Percentiles rank a stretch among this genome's conserved stretches.
Conservation (phyloP, 1,284 basidiomycete genomes). For the Flammula alnicola region DNA sequence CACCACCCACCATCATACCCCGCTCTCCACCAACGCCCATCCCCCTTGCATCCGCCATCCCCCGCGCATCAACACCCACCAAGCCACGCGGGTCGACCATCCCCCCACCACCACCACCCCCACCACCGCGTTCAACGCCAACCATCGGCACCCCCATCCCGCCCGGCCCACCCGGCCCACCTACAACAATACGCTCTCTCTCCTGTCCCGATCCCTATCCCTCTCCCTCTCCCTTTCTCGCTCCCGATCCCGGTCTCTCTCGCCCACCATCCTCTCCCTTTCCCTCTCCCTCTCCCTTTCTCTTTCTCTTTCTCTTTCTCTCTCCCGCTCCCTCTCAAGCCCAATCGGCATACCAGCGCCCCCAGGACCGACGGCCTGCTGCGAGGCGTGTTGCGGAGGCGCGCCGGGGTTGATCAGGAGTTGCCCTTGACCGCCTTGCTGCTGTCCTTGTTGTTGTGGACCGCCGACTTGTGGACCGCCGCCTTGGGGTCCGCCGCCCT, state of each 20-base stretch:
- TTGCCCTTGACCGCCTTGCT: too few species aligned
- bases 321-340: background rate
- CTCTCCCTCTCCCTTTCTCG: background rate
- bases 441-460: too few species aligned
- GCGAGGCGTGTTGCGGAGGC: background rate
- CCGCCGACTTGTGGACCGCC: slow-evolving; percentile 1
- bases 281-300: background rate
- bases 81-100: too few species aligned
- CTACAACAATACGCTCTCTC: slow-evolving; percentile 4
- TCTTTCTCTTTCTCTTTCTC: slow-evolving; percentile 7
- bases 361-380: background rate
- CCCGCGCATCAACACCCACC: too few species aligned
- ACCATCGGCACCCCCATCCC: background rate
- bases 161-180: slow-evolving; percentile 2
- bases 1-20: background rate
- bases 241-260: slow-evolving; percentile 1
- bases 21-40: background rate
- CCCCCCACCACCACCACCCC: background rate
- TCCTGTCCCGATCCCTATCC: slow-evolving; percentile 1
- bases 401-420: too few species aligned
- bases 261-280: background rate
- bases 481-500: background rate
- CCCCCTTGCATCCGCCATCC: too few species aligned
- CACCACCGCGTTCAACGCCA: background rate
- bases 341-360: slow-evolving; percentile 4